Evolutionary conservation across 306 rosid species (phyloP), one percentile per base, ranked within the genome.

Genomic region (Castanospermum australe): DNA sequence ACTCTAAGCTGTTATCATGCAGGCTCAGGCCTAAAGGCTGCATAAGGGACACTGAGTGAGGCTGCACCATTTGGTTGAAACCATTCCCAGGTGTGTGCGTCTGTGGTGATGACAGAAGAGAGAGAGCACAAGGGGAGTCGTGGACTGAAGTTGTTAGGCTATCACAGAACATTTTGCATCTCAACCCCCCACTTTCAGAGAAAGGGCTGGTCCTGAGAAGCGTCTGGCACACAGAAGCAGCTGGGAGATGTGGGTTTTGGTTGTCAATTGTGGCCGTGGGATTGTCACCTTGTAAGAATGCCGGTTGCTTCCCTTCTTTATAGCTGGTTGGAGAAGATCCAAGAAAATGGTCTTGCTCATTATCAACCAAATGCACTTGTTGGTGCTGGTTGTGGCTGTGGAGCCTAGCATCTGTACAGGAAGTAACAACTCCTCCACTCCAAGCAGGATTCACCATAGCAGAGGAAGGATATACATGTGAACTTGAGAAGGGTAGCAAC

Each of bases 51-150:
- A 82, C 61, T 17, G 90, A 70, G 57, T 75, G 90, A 68, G 82
- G 86, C 79, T 79, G 86, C 85, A 86, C 80, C 61, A 88, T 80
- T 51, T 75, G 91, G 86, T 85, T 79, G 30, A 89, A 85, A 71
- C 89, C 92, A 51, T 67, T 83, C 44, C 85, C 87, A 10, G 90
- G 82, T 75, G 86, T 67, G 86, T 81, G 96, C 24, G 89, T 67
- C 84, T 84, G 97, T 66, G 92, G 90, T 35, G 98, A 91, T 95
- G 99, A 95, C 99, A 95, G 99, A 93, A 95, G 99, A 95, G 98
- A 95, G 99, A 93, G 99, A 95, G 98, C 99, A 95, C 97, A 87
- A 59, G 90, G 88, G 57, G 98, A 79, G 41, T 84, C 91, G 0
- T 59, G 88, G 55, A 77, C 83, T 62, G 79, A 78, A 70, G 71